Base-by-base conservation (phyloP, 192 early-diverging fungal genomes). In the Lunasporangiospora selenospora region DNA sequence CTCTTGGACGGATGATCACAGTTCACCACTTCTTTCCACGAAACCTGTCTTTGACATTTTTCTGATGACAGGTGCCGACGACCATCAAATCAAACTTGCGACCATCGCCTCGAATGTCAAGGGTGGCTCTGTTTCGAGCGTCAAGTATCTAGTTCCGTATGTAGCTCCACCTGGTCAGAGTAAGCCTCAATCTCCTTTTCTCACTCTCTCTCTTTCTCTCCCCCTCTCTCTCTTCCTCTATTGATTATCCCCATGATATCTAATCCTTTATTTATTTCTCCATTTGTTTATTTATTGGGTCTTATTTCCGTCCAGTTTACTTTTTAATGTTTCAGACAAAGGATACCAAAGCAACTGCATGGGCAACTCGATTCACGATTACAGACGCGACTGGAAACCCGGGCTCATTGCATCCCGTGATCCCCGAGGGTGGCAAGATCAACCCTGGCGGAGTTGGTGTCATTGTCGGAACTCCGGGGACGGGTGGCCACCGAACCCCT, bases 251-350 rank as follows among this genome's bases (percentile, higher is more conserved):
- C 5, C 21, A 21, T 29, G 3, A 23, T 2, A 2, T 15, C 15
- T 9, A 33, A 3, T 3, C 24, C 8, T 16, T 59, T 59, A 12
- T 39, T 36, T 38, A 30, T 11, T 30, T 26, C 36, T 37, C 21
- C 16, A 2, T 31, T 1, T 10, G 19, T 15, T 12, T 44, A 18
- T 27, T 0, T 34, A 27, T 18, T 47, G 15, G 13, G 2, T 3
- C 33, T 40, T 0, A 16, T 40, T n/a, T 15, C n/a, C 38, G 34
- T 21, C 18, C 26, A 73, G 69, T 73, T 27, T 73, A 73, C 48
- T 73, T 73, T 38, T 23, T 73, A 3, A 73, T 73, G 69, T 73
- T 73, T 50, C 54, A 73, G 31, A 63, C 69, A 11, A 62, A 45
- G 37, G 61, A 73, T 34, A 34, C 21, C 3, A 58, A 45, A n/a